These are phyloP conservation scores for Ogataea populi-albae DNA, from an alignment of 805 yeast species.

Conservation along the genomic window DNA sequence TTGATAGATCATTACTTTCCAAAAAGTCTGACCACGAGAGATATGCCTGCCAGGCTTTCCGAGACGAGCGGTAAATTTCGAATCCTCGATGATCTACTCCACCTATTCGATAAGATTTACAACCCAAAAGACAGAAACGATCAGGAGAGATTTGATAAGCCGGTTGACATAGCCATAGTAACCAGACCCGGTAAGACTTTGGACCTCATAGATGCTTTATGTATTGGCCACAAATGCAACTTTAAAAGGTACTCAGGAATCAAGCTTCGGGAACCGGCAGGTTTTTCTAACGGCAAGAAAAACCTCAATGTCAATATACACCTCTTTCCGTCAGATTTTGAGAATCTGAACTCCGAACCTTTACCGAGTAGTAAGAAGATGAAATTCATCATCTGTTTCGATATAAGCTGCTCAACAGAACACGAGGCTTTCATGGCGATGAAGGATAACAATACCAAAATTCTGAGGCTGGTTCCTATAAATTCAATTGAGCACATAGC, in stretches of 20 bases:
- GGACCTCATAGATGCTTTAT: constrained; percentile 70
- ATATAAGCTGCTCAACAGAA: constrained; percentile 29
- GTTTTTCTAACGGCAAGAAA: constrained; percentile 22
- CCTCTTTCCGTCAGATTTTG: constrained; percentile 38
- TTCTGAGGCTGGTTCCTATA: constrained; percentile 69
- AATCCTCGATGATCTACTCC: constrained; percentile 61
- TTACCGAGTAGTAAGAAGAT: constrained; percentile 13
- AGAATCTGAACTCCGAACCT: constrained; percentile 22
- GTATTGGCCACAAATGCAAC: constrained; percentile 57
- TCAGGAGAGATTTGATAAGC: constrained; percentile 4
- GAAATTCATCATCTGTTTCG: constrained; percentile 32
- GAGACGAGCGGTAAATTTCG: constrained; percentile 84
- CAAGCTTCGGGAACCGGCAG: constrained; percentile 47
- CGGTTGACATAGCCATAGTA: constrained; percentile 62
- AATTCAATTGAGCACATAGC: constrained; percentile 84
- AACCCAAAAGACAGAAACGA: constrained; percentile 22
- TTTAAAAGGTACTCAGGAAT: constrained; percentile 62
- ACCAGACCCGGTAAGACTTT: constrained; percentile 65
- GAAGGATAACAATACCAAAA: constrained; percentile 28
- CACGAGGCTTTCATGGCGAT: constrained; percentile 15
- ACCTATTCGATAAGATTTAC: constrained; percentile 43
- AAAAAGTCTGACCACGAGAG: constrained; percentile 66
- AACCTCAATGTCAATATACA: constrained; percentile 34
- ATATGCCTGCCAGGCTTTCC: constrained; percentile 64
- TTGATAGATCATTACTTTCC: constrained; percentile 85